Evolutionary conservation across 2,329 filamentous ascomycete genomes (phyloP).

Genomic region (Didymosphaeria variabile): DNA sequence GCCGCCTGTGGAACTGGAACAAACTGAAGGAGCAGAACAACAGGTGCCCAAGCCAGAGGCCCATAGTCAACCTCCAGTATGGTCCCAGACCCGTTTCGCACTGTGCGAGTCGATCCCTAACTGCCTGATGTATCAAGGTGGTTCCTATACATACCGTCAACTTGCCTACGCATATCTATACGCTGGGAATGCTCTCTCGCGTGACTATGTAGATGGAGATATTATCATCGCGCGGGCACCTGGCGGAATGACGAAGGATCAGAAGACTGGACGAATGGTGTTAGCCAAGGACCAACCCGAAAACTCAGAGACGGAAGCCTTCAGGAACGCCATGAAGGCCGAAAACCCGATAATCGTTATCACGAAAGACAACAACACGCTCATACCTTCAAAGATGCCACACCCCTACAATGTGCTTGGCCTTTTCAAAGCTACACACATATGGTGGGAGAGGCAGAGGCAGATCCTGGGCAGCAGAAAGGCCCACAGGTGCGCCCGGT

Average conservation of each 20-base stretch:
- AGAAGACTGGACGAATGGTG: slow-evolving; percentile 56
- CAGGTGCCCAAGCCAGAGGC: slow-evolving; percentile 46
- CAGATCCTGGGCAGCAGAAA: slow-evolving; percentile 29
- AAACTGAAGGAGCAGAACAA: not conserved
- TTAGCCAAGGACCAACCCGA: slow-evolving; percentile 57
- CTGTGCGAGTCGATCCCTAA: slow-evolving; percentile 72
- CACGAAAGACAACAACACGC: slow-evolving; percentile 61
- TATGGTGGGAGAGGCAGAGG: slow-evolving; percentile 69
- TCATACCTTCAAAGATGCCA: slow-evolving; percentile 60
- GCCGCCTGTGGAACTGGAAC: slow-evolving; percentile 15
- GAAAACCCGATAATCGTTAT: slow-evolving; percentile 62
- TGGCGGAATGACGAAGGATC: slow-evolving; percentile 61
- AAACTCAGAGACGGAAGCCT: slow-evolving; percentile 47
- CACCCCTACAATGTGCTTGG: slow-evolving; percentile 72
- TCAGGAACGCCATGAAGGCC: slow-evolving; percentile 58
- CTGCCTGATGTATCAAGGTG: slow-evolving; percentile 69
- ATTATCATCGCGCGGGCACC: slow-evolving; percentile 71
- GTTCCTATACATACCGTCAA: slow-evolving; percentile 61
- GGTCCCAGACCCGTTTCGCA: slow-evolving; percentile 66
- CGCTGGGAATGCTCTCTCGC: slow-evolving; percentile 61
- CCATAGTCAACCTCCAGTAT: slow-evolving; percentile 58
- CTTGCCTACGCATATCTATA: slow-evolving; percentile 67
- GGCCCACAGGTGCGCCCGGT: slow-evolving; percentile 57
- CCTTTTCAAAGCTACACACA: slow-evolving; percentile 72
- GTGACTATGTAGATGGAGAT: slow-evolving; percentile 68